These are phyloP conservation scores for Prunus fruticosa DNA, from an alignment of 306 rosid species.

Conservation along the genomic window DNA sequence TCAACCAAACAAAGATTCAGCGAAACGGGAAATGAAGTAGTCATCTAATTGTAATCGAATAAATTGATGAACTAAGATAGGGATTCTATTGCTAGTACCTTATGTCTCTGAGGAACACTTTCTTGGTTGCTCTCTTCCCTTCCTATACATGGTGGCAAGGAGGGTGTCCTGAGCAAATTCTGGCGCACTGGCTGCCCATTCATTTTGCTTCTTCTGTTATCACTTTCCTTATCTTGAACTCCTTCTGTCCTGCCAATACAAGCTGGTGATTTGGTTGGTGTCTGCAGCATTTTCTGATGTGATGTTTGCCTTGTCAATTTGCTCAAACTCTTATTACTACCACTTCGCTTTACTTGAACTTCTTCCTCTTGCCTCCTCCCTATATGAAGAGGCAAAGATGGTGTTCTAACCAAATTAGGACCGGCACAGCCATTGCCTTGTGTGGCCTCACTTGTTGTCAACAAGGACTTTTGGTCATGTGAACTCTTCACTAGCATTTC, in stretches of 20 bases:
- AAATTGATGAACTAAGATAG: no score
- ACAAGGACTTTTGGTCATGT: no score
- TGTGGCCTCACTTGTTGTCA: neutral
- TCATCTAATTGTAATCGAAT: no score
- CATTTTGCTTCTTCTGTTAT: slow-evolving; percentile 8
- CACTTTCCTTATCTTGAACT: slow-evolving; percentile 25
- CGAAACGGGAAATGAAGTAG: no score
- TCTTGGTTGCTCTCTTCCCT: slow-evolving; percentile 16
- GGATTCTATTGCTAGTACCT: slow-evolving; percentile 4
- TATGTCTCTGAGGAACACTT: neutral
- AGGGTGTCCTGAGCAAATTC: slow-evolving; percentile 40
- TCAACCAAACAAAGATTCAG: no score
- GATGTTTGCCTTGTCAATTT: slow-evolving; percentile 29
- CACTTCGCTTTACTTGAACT: slow-evolving; percentile 19
- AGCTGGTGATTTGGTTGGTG: slow-evolving; percentile 46
- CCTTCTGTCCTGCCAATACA: slow-evolving; percentile 42
- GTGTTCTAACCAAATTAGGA: slow-evolving; percentile 36
- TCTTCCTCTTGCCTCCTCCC: slow-evolving; percentile 33
- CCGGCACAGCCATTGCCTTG: slow-evolving; percentile 6
- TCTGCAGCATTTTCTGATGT: slow-evolving; percentile 26
- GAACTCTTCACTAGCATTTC: slow-evolving; percentile 17
- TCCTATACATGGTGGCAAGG: slow-evolving; percentile 32
- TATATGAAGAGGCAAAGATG: slow-evolving; percentile 51
- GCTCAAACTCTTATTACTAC: slow-evolving; percentile 1
- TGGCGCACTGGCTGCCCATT: neutral